Percentiles rank a stretch among this genome's conserved stretches.
Conservation (phyloP, 2,329 filamentous ascomycete species). For the Trichoderma sp. region DNA sequence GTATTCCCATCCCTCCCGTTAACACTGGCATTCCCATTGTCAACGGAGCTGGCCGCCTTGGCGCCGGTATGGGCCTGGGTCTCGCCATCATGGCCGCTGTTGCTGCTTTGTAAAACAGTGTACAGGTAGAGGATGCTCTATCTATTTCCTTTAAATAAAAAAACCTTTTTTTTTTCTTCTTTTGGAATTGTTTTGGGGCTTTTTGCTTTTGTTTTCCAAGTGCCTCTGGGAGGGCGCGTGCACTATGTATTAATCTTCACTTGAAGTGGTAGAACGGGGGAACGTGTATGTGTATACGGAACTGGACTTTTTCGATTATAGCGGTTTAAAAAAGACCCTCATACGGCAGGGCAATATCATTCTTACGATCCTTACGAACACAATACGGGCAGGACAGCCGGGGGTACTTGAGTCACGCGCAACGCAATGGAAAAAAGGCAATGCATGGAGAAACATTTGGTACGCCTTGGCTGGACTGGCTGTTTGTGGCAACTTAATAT, state of each 20-base stretch:
- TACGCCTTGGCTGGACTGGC: slow-evolving; percentile 13
- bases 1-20: slow-evolving; percentile 40
- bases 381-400: slow-evolving; percentile 31
- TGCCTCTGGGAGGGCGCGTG: slow-evolving; percentile 16
- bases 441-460: slow-evolving; percentile 1
- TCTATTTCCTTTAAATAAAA: background rate
- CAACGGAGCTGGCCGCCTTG: slow-evolving; percentile 44
- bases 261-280: slow-evolving; percentile 15
- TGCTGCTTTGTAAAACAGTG: slow-evolving; percentile 48
- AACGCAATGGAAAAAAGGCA: slow-evolving; percentile 11
- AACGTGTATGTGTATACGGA: slow-evolving; percentile 27
- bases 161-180: background rate
- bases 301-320: slow-evolving; percentile 24
- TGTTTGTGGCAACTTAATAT: slow-evolving; percentile 21
- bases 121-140: slow-evolving; percentile 1
- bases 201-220: slow-evolving; percentile 1
- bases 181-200: background rate
- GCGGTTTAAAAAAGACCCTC: slow-evolving; percentile 21
- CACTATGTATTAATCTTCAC: background rate
- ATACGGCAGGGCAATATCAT: slow-evolving; percentile 40
- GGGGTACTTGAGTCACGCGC: slow-evolving; percentile 22
- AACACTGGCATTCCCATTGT: slow-evolving; percentile 40
- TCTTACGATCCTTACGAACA: slow-evolving; percentile 61
- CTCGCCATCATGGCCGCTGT: slow-evolving; percentile 48
- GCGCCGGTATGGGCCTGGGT: slow-evolving; percentile 50